Evolutionary conservation across 768 basidiomycete genomes (phyloP).

Genomic region (Pisolithus orientalis): DNA sequence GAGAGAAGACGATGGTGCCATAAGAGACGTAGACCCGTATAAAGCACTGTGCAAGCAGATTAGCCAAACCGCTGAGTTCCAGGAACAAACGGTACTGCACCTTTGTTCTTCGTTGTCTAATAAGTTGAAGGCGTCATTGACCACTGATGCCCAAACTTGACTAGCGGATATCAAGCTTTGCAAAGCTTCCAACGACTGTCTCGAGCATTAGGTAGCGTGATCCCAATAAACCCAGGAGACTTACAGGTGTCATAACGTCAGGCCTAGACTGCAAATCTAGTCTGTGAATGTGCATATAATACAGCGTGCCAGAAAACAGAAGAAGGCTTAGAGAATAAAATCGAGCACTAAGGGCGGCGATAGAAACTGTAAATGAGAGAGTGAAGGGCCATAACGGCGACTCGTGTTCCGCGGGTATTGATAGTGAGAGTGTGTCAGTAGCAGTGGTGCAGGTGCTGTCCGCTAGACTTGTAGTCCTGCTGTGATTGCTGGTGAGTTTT

Average conservation of each 20-base stretch:
- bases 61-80: neutral
- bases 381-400: conserved; percentile 34
- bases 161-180: conserved; percentile 64
- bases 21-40: conserved; percentile 37
- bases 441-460: conserved; percentile 10
- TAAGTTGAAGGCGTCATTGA: conserved; percentile 59
- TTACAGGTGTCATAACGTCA: conserved; percentile 49
- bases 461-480: conserved; percentile 37
- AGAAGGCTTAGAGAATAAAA: conserved; percentile 36
- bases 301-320: conserved; percentile 32
- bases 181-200: conserved; percentile 58
- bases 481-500: conserved; percentile 31
- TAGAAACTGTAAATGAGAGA: conserved; percentile 31
- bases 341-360: conserved; percentile 38
- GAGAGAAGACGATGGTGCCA: conserved; percentile 30
- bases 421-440: conserved; percentile 19
- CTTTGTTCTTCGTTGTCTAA: conserved; percentile 68
- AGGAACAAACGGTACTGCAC: conserved; percentile 31
- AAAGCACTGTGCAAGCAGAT: conserved; percentile 23
- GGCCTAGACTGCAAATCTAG: conserved; percentile 27
- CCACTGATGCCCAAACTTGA: conserved; percentile 65
- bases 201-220: conserved; percentile 3
- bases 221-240: conserved; percentile 19
- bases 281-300: conserved; percentile 35
- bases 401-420: conserved; percentile 30